These are phyloP conservation scores for Dothistroma pini DNA, from an alignment of 2,329 filamentous ascomycete species.

Conservation along the genomic window DNA sequence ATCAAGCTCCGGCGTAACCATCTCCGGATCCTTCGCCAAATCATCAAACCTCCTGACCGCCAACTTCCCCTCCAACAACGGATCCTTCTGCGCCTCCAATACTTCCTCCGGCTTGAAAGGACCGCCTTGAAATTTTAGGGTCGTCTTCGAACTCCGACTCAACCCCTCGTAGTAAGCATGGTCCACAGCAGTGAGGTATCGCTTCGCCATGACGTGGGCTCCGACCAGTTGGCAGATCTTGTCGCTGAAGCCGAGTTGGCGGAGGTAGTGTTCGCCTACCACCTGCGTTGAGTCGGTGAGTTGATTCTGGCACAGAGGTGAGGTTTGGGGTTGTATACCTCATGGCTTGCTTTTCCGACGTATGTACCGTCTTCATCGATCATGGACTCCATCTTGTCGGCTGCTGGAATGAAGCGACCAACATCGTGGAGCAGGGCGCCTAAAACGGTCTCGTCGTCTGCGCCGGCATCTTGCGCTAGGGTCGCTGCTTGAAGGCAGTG, in stretches of 20 bases:
- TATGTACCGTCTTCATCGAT: slow-evolving; percentile 29
- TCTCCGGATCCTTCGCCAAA: slow-evolving; percentile 32
- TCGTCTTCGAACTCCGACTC: slow-evolving; percentile 38
- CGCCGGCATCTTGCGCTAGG: slow-evolving; percentile 24
- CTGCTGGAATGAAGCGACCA: slow-evolving; percentile 41
- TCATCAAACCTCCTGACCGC: slow-evolving; percentile 39
- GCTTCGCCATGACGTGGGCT: slow-evolving; percentile 41
- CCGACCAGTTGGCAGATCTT: slow-evolving; percentile 38
- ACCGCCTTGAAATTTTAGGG: slow-evolving; percentile 39
- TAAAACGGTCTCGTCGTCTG: slow-evolving; percentile 33
- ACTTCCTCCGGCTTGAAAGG: slow-evolving; percentile 35
- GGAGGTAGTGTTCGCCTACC: slow-evolving; percentile 38
- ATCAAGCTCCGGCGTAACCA: slow-evolving; percentile 20
- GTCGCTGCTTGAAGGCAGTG: slow-evolving; percentile 34
- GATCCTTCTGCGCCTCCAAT: slow-evolving; percentile 32
- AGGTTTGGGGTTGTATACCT: slow-evolving; percentile 19
- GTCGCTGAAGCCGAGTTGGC: slow-evolving; percentile 35
- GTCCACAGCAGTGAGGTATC: slow-evolving; percentile 39
- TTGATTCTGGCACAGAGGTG: no score
- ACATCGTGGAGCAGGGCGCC: slow-evolving; percentile 44
- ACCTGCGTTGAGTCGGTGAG: not conserved
- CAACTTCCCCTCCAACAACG: slow-evolving; percentile 37
- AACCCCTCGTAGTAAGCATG: slow-evolving; percentile 35
- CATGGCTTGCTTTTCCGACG: slow-evolving; percentile 39
- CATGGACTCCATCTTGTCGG: slow-evolving; percentile 24